These are phyloP conservation scores for Nymphaea colorata DNA, from an alignment of 164 flowering plant species.

Conservation along the genomic window DNA sequence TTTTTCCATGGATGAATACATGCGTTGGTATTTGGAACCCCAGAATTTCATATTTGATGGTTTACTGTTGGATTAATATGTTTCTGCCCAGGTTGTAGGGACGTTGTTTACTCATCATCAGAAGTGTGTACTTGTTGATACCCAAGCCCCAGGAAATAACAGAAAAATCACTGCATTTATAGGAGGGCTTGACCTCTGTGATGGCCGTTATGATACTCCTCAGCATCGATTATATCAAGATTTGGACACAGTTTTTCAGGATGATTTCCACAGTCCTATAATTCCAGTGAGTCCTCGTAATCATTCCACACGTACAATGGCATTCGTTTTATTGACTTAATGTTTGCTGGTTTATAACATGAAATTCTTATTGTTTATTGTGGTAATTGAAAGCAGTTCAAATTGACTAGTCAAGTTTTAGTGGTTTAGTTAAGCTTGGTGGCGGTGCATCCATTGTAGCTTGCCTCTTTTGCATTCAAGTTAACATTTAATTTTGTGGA, in stretches of 20 bases:
- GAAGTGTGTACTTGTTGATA: conserved; percentile 78
- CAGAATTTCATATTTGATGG: neutral
- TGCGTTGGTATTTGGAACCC: neutral
- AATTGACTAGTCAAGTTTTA: neutral
- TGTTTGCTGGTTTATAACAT: neutral
- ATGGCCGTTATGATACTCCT: conserved; percentile 91
- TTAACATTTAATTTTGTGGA: no score
- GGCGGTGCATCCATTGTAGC: neutral
- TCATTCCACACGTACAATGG: neutral
- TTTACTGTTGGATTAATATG: conserved; percentile 2
- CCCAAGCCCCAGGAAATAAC: conserved; percentile 58
- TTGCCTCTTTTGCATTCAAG: no score
- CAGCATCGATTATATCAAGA: conserved; percentile 63
- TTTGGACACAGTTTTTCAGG: conserved; percentile 58
- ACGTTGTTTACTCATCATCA: conserved; percentile 79
- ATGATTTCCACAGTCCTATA: conserved; percentile 79
- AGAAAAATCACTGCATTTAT: conserved; percentile 68
- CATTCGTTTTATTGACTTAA: neutral
- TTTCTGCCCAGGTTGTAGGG: conserved; percentile 54
- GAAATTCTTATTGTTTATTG: neutral
- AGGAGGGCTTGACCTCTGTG: conserved; percentile 86
- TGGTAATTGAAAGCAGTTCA: neutral
- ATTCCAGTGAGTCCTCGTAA: conserved; percentile 41
- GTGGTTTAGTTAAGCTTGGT: neutral
- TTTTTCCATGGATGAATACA: neutral